phyloP scores from a whole-genome alignment of 352 stramenopile genomes.

The Phytophthora hybrid region DNA sequence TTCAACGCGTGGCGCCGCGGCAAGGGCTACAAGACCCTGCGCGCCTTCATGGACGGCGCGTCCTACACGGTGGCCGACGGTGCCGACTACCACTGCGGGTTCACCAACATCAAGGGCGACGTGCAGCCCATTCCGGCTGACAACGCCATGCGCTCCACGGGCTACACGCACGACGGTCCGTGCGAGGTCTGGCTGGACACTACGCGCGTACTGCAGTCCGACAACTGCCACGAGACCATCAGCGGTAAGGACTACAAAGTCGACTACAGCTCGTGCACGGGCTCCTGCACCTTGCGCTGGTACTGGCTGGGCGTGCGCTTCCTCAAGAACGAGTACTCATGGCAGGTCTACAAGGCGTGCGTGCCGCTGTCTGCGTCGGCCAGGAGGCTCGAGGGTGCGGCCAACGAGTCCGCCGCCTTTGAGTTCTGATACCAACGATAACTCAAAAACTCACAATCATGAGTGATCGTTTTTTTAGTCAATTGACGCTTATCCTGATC shows the following conservation, averaged over 20 bases:
- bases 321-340: slow-evolving; percentile 60
- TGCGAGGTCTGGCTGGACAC: slow-evolving; percentile 62
- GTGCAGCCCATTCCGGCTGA: slow-evolving; percentile 43
- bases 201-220: slow-evolving; percentile 42
- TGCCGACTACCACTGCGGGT: slow-evolving; percentile 50
- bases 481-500: slow-evolving; percentile 7
- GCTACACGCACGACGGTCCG: slow-evolving; percentile 59
- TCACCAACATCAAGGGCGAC: slow-evolving; percentile 33
- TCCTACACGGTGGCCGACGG: slow-evolving; percentile 47
- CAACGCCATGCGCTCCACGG: slow-evolving; percentile 47
- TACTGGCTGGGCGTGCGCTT: slow-evolving; percentile 58
- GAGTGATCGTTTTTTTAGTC: slow-evolving; percentile 12
- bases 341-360: slow-evolving; percentile 64
- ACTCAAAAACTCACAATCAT: slow-evolving; percentile 4
- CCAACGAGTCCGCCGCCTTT: slow-evolving; percentile 35
- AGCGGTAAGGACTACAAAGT: slow-evolving; percentile 46
- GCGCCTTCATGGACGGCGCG: slow-evolving; percentile 52
- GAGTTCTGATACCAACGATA: slow-evolving; percentile 23
- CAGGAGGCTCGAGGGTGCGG: slow-evolving; percentile 27
- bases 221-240: slow-evolving; percentile 52
- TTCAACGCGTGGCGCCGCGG: slow-evolving; percentile 48
- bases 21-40: slow-evolving; percentile 61
- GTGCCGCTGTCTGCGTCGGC: slow-evolving; percentile 42
- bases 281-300: slow-evolving; percentile 50
- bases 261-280: slow-evolving; percentile 58